These are phyloP conservation scores for Aspergillus conjunctus DNA, from an alignment of 495 filamentous ascomycete species.

Conservation along the genomic window DNA sequence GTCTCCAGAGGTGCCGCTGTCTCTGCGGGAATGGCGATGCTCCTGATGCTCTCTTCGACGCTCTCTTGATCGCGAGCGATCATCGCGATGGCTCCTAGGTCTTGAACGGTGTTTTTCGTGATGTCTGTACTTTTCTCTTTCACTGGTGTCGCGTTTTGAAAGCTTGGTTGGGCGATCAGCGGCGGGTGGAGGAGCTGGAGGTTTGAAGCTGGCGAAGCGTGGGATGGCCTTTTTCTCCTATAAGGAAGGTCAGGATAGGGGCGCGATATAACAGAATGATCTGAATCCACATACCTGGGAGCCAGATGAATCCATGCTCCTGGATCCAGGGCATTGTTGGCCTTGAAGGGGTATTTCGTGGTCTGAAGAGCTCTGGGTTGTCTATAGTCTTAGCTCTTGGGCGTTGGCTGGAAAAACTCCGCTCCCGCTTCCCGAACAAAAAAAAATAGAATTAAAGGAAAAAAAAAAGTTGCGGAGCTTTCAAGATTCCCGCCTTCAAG, in stretches of 20 bases:
- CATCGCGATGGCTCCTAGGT: conserved; percentile 26
- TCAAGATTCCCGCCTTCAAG: conserved; percentile 16
- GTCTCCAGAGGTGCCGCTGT: conserved; percentile 8
- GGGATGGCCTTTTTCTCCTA: conserved; percentile 54
- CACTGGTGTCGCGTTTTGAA: conserved; percentile 23
- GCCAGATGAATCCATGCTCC: conserved; percentile 43
- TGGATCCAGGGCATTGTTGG: conserved; percentile 21
- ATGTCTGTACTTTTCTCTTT: conserved; percentile 28
- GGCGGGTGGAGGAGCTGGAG: conserved; percentile 35
- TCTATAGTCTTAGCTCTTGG: conserved; percentile 4
- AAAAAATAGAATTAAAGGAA: conserved; percentile 16
- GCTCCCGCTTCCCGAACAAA: conserved; percentile 25
- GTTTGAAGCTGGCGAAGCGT: conserved; percentile 70
- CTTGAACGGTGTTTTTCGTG: conserved; percentile 30
- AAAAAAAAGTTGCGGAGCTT: conserved; percentile 41
- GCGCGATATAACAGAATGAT: neutral
- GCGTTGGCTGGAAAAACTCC: conserved; percentile 31
- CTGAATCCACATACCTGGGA: conserved; percentile 34
- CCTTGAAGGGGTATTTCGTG: neutral
- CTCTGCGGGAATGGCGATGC: conserved; percentile 11
- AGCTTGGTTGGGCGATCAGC: conserved; percentile 26
- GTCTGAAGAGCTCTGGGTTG: neutral
- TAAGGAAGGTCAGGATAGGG: neutral
- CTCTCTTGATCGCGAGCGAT: conserved; percentile 33
- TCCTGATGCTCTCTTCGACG: conserved; percentile 25